These are phyloP conservation scores for Fomitiporia mediterranea DNA, from an alignment of 1,284 basidiomycete genomes.

Conservation along the genomic window DNA sequence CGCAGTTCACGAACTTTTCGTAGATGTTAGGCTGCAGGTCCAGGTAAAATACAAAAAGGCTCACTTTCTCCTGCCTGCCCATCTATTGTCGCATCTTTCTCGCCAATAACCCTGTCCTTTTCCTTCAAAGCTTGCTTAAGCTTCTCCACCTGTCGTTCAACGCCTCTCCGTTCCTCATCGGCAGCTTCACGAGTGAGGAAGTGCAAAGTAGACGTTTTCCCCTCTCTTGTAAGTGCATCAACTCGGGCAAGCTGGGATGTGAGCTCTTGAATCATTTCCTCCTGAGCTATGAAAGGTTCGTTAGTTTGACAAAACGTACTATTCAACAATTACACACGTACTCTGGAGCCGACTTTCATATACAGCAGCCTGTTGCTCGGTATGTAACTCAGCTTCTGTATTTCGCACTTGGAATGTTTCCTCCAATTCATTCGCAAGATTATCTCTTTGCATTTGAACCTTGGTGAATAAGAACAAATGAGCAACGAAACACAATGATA, in stretches of 20 bases:
- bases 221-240: slow-evolving; percentile 47
- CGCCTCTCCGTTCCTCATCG: slow-evolving; percentile 55
- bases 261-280: slow-evolving; percentile 53
- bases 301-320: slow-evolving; percentile 8
- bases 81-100: slow-evolving; percentile 30
- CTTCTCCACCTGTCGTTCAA: slow-evolving; percentile 45
- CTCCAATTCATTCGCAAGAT: slow-evolving; percentile 49
- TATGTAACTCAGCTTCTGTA: slow-evolving; percentile 57
- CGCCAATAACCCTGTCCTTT: slow-evolving; percentile 40
- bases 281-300: slow-evolving; percentile 47
- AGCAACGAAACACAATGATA: slow-evolving; percentile 5
- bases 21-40: not conserved
- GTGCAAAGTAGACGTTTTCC: slow-evolving; percentile 48
- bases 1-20: slow-evolving; percentile 42
- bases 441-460: slow-evolving; percentile 38
- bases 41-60: not conserved
- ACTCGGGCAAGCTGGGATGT: slow-evolving; percentile 47
- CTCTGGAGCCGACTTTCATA: slow-evolving; percentile 50
- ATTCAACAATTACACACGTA: slow-evolving; percentile 27
- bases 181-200: slow-evolving; percentile 69
- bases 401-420: slow-evolving; percentile 50
- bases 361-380: slow-evolving; percentile 42
- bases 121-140: slow-evolving; percentile 42
- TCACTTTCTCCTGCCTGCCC: slow-evolving; percentile 12
- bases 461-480: slow-evolving; percentile 18